Percentiles rank a stretch among this genome's conserved stretches.
phyloP scores from a whole-genome alignment of 768 basidiomycete genomes.

The Lepiota brunneoincarnata region DNA sequence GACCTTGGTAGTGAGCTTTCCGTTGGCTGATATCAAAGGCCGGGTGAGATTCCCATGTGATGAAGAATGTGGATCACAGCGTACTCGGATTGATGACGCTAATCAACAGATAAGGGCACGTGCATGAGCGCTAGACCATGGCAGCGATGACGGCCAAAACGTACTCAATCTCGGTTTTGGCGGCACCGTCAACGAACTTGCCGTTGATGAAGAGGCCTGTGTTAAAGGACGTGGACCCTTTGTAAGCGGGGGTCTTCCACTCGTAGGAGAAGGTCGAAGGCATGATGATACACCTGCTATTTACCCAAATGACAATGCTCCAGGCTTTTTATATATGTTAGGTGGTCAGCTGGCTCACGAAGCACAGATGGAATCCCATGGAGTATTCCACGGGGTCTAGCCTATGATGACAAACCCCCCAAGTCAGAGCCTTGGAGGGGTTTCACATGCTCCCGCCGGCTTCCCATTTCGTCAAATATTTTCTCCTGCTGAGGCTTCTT shows the following conservation, averaged over 20 bases:
- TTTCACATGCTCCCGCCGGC: neutral
- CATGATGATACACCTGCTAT: slow-evolving; percentile 19
- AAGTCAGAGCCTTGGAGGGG: neutral
- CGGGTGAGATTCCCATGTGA: neutral
- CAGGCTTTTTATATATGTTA: neutral
- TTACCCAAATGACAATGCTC: neutral
- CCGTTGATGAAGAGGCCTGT: slow-evolving; percentile 78
- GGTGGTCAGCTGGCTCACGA: slow-evolving; percentile 2
- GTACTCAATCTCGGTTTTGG: slow-evolving; percentile 60
- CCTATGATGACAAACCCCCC: neutral
- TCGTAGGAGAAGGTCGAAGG: slow-evolving; percentile 39
- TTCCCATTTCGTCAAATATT: slow-evolving; percentile 2
- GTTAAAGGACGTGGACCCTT: slow-evolving; percentile 53
- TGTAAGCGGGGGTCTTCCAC: slow-evolving; percentile 52
- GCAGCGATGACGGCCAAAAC: slow-evolving; percentile 19
- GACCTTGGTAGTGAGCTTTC: slow-evolving; percentile 55
- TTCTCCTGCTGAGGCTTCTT: neutral
- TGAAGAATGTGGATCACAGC: slow-evolving; percentile 12
- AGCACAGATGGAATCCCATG: neutral
- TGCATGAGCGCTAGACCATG: neutral
- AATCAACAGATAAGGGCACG: slow-evolving; percentile 13
- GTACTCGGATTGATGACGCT: slow-evolving; percentile 57
- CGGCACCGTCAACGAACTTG: slow-evolving; percentile 56
- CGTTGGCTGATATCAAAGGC: slow-evolving; percentile 46
- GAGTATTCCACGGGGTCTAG: neutral